Base-by-base conservation (phyloP, 2,329 filamentous ascomycete species). In the Catunica adiposa region DNA sequence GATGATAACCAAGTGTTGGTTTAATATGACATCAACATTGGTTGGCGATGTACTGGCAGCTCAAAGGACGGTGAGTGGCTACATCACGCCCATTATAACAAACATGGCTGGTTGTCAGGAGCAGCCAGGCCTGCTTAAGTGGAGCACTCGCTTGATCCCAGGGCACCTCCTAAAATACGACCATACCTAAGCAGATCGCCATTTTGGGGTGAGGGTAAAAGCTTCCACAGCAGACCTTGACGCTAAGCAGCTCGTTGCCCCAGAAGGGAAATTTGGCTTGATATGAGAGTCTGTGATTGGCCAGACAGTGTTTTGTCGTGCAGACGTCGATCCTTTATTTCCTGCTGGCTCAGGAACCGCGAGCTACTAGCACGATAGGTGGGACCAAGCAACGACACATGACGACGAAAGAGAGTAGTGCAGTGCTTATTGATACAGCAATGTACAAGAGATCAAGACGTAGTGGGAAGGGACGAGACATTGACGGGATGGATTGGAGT, bases 181-280 rank as follows among this genome's bases (percentile, higher is more conserved):
- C 40, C 40, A 44, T 44, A 44, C 15, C 15, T n/a, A 44, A 22
- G 17, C 40, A 22, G 40, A 44, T 44, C 9, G 40, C 20, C 40
- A 44, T 44, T n/a, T n/a, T 44, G 40, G 40, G 40, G n/a, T 2
- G 14, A 8, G 17, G n/a, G 40, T 44, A 17, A 7, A n/a, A 44
- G 40, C 40, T 44, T 44, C 40, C 22, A 15, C 9, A 22, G 52
- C 23, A 44, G 14, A 31, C 20, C 22, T 14, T 44, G 37, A 54
- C 54, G 44, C 55, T 53, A 57, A 48, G 37, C 50, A 50, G 15
- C 11, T 20, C 20, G 34, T 52, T 54, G 40, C 50, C 55, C 55
- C 20, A 57, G 55, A 57, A 53, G 42, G 55, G 55, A 53, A 57
- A 57, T 57, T 54, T 53, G 55, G 25, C 20, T 22, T n/a, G n/a